Base-by-base conservation (phyloP, 345 rosid species). In the Microcos paniculata region DNA sequence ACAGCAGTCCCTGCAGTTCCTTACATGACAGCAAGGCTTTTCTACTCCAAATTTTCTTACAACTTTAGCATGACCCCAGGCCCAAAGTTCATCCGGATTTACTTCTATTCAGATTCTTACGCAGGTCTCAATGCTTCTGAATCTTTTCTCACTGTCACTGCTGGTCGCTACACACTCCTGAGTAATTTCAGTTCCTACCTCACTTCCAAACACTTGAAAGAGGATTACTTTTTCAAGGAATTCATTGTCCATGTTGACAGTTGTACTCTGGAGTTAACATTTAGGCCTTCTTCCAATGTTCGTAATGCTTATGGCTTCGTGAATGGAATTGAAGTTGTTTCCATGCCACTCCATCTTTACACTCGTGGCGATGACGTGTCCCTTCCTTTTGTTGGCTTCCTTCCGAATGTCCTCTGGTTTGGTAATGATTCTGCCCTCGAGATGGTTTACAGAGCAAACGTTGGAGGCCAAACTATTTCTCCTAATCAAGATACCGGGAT, bases 401-500 rank as follows among this genome's bases (percentile, higher is more conserved):
- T 11, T 19, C 21, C 38, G 8, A 64, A 40, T 3, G 1, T n/a
- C 49, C 24, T 64, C 28, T 4, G 3, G 3, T 11, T 75, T 43
- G 57, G 33, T 0, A 23, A 43, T 6, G 7, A 2, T 14, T 42
- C 65, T 0, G 77, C 70, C 15, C 45, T 86, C 71, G 81, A 84
- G 78, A 82, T 77, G 13, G 65, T 84, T 76, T 67, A 73, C 38
- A 74, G 90, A n/a, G 33, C 85, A 53, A 84, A 85, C 43, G 67
- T 84, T 2, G 89, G 76, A 13, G 87, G 89, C 33, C 28, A 14
- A 23, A 6, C 18, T 8, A 62, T 87, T 6, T 2, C 42, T 1
- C 71, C 83, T 0, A 52, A 12, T 4, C 10, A 24, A 0, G 88
- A 87, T 61, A 79, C 87, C 1, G 84, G 77, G 21, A 65, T 72